phyloP scores from a whole-genome alignment of 306 rosid genomes.

The Amphicarpaea edgeworthii region DNA sequence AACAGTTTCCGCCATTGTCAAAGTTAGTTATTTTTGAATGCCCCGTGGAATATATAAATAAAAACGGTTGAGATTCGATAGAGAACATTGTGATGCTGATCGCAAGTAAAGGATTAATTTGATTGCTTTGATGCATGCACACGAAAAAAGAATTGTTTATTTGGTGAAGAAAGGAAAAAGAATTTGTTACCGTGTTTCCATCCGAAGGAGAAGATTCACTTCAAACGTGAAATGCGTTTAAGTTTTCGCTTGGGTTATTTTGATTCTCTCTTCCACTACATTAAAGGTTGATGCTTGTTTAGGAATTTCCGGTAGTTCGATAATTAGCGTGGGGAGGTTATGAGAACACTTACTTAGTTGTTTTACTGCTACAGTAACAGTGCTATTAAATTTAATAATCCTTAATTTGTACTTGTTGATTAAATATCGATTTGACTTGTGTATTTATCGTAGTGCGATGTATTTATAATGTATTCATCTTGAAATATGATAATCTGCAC shows the following conservation, averaged over 20 bases:
- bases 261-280: too few relatives aligned
- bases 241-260: background rate
- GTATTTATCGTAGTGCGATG: background rate
- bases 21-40: too few relatives aligned
- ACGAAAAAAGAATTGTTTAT: too few relatives aligned
- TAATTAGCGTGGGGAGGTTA: too few relatives aligned
- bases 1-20: too few relatives aligned
- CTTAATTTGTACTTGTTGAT: background rate
- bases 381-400: background rate
- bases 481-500: conserved; percentile 19
- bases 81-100: background rate
- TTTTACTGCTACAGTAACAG: background rate
- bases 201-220: too few relatives aligned
- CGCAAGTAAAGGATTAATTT: conserved; percentile 4
- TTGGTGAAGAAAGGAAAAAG: too few relatives aligned
- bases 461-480: background rate
- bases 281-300: too few relatives aligned
- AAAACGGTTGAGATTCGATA: background rate
- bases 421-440: background rate
- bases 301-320: too few relatives aligned
- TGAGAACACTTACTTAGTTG: background rate
- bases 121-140: too few relatives aligned
- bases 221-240: background rate
- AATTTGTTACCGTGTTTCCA: too few relatives aligned
- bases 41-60: background rate